Percentiles rank a stretch among this genome's conserved stretches.
phyloP scores from a whole-genome alignment of 805 yeast species.

The Saturnispora diversa region DNA sequence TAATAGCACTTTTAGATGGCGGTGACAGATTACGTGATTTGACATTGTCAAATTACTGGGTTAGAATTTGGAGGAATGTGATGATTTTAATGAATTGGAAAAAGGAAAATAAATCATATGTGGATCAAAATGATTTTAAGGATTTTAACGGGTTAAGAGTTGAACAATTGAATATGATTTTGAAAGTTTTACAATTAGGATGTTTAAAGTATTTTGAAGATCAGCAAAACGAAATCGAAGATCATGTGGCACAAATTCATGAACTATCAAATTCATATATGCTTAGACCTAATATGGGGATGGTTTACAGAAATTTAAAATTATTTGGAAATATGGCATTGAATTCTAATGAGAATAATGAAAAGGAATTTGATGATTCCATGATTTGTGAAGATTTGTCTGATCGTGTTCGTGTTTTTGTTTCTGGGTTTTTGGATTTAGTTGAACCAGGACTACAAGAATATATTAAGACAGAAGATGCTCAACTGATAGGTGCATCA shows the following conservation, averaged over 20 bases:
- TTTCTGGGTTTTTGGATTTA: constrained; percentile 44
- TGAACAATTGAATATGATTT: constrained; percentile 36
- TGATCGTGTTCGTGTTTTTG: constrained; percentile 46
- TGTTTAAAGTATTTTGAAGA: constrained; percentile 19
- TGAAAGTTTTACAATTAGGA: constrained; percentile 22
- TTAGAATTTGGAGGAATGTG: constrained; percentile 58
- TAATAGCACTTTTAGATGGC: constrained; percentile 48
- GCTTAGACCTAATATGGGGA: constrained; percentile 35
- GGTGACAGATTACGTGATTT: constrained; percentile 31
- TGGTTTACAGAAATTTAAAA: constrained; percentile 46
- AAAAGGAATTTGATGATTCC: constrained; percentile 13
- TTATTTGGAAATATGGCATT: constrained; percentile 35
- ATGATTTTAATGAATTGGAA: constrained; percentile 72
- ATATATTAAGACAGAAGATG: constrained; percentile 46
- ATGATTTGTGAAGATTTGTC: constrained; percentile 48
- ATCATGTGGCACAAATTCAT: constrained; percentile 29
- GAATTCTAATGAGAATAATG: not conserved
- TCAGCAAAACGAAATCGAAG: constrained; percentile 2
- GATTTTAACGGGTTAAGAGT: constrained; percentile 16
- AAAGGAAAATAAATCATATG: constrained; percentile 17
- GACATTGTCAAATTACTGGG: constrained; percentile 51
- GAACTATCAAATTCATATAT: constrained; percentile 45
- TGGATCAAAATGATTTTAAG: constrained; percentile 17
- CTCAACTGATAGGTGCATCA: constrained; percentile 18
- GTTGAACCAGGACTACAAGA: constrained; percentile 43